Percentiles rank a stretch among this genome's conserved stretches.
Evolutionary conservation across 2,329 filamentous ascomycete genomes (phyloP).

Genomic region (Paraphoma chrysanthemicola): DNA sequence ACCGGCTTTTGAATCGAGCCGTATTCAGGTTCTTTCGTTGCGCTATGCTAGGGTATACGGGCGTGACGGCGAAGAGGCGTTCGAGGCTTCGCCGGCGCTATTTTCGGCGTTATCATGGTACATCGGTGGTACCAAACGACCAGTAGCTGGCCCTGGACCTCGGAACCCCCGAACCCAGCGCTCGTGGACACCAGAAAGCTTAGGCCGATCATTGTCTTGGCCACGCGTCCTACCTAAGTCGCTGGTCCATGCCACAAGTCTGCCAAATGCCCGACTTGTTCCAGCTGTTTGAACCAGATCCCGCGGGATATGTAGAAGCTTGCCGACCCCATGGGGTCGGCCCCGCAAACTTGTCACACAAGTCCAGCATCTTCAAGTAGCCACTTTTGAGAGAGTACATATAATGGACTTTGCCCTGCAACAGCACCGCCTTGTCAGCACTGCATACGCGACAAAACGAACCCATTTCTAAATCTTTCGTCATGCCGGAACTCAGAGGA

Average conservation of each 20-base stretch:
- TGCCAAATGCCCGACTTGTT: too few relatives aligned
- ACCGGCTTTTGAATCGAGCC: neutral
- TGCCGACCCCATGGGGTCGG: conserved; percentile 11
- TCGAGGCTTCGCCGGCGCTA: neutral
- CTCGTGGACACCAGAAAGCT: neutral
- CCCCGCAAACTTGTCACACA: neutral
- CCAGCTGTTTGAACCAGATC: conserved; percentile 1
- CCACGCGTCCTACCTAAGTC: too few relatives aligned
- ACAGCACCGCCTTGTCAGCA: neutral
- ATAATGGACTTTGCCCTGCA: neutral
- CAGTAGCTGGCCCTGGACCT: neutral
- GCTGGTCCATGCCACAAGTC: too few relatives aligned
- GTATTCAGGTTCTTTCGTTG: neutral
- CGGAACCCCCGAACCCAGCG: neutral
- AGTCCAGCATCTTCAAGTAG: neutral
- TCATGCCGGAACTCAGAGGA: conserved; percentile 23
- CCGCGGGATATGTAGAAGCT: conserved; percentile 5
- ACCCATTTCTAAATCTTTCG: neutral
- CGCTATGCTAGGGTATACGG: neutral
- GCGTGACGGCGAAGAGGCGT: neutral
- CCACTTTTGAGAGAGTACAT: neutral
- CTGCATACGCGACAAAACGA: neutral
- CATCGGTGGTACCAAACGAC: neutral
- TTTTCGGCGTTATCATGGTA: neutral
- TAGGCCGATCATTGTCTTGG: neutral